Base-by-base conservation (phyloP, 2,329 filamentous ascomycete species). In the Aspergillus floridensis region DNA sequence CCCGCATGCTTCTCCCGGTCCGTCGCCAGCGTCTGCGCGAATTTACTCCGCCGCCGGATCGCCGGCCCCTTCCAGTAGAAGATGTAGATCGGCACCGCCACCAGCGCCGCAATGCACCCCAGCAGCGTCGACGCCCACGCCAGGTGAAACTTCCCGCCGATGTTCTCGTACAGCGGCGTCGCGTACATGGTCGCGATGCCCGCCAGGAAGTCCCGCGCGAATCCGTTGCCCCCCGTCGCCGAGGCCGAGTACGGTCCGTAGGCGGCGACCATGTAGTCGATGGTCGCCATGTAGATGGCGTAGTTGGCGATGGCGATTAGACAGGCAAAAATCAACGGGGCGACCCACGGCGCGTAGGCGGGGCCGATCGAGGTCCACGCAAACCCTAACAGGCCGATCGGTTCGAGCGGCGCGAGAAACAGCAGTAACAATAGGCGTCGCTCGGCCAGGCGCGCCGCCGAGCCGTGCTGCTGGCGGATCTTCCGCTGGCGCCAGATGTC, bases 181-280 rank as follows among this genome's bases (percentile, higher is more conserved):
- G 85, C 83, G 49, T 82, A 85, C 62, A 87, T 78, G 2, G 86
- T 86, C 16, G 86, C 76, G n/a, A 88, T 75, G 68, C 86, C 86
- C 16, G 86, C 86, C 19, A 89, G 75, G 70, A 88, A 84, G 66
- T 89, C 86, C 62, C 87, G 80, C 26, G 85, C 81, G 70, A 87
- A 88, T 10, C 85, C 87, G 64, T 89, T 89, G 16, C 86, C 86
- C 46, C 86, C 87, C 0, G 86, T 88, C 0, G 87, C 87, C 0
- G 85, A 88, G 8, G 86, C 86, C 0, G 86, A 84, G 71, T 86
- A 88, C 0, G 82, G 82, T 0, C 86, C 87, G 66, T 89, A 89
- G 2, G 86, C 85, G 56, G 83, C 86, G 58, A 88, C 84, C 82
- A 87, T 86, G 71, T 88, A 88, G 67, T 88, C 86, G 64, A 89